Evolutionary conservation across 1,139 yeast genomes (phyloP), one percentile per base, ranked within the genome.

Genomic region (Pichia kudriavzevii): DNA sequence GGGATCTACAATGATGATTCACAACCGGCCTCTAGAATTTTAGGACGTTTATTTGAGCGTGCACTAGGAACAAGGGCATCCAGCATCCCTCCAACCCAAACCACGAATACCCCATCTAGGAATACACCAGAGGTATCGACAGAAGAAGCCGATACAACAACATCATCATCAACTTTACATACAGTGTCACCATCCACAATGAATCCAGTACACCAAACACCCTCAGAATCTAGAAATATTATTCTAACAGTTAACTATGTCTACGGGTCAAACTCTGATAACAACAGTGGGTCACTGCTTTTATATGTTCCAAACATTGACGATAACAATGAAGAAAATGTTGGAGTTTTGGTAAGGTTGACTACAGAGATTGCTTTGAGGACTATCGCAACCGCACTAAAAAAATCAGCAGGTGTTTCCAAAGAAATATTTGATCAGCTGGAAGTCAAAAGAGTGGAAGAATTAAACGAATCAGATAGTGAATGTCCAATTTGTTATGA

Each of bases 401-500:
- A 60, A 56, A 52, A 67, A 40, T 61, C 66, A 22, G 37, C 50
- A 3, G 83, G 85, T 7, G 63, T 77, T 4, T 62, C 79, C 0
- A 53, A 65, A 17, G 69, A 68, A 18, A 64, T 62, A 23, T 79
- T 79, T 53, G 67, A 69, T 22, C 59, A 65, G 5, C 38, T 55
- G 17, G 71, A 72, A 3, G 52, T 59, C 0, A 58, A 61, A 27
- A 44, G 50, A 4, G 38, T 56, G 1, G 47, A 50, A 1, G 66
- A 64, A 2, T 42, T 65, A 21, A 46, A 42, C 1, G 62, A 59
- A 5, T 56, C 57, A n/a, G 51, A 53, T 24, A 53, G 50, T 11
- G 59, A 58, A 4, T 80, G 91, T 48, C 64, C 84, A n/a, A 77
- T 80, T 26, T 80, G 91, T 55, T 78, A 75, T 48, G 88, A 79